Base-by-base conservation (phyloP, 768 basidiomycete genomes). In the Rhodotorula diobovata region DNA sequence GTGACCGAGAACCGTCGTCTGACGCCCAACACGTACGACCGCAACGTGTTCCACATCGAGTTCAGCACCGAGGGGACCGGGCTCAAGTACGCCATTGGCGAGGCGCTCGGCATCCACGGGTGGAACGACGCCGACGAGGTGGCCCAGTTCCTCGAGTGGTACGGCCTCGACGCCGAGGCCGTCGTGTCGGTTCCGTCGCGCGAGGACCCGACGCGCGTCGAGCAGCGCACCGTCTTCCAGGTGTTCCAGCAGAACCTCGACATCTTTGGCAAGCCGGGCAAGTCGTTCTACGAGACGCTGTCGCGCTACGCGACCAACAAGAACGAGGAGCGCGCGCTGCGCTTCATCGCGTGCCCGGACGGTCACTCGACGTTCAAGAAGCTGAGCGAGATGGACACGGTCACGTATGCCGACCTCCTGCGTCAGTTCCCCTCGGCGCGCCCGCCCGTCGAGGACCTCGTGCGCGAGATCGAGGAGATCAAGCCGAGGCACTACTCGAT, bases 401-500 rank as follows among this genome's bases (percentile, higher is more conserved):
- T 97, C 55, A 89, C 88, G 1, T 99, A 96, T 79, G 92, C 89
- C 39, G 93, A 98, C 77, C 83, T 98, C 35, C 81, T 99, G 61
- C 83, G 81, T 71, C 85, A 84, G 78, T 97, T 91, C 80, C 83
- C 83, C 34, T 90, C 87, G 71, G 93, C 95, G 39, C 84, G 84
- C 69, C 93, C 92, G 2, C 85, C 86, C 35, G 32, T 78, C 54
- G 70, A 75, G 63, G 76, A 77, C 56, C 69, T 78, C 63, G 88
- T 98, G 48, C 91, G 91, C 81, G 87, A 84, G 66, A 93, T 94
- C 77, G 90, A 91, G 79, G 93, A 96, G 79, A 97, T 92, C 83
- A 93, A 96, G 81, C 94, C 95, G 8, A 86, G 96, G 72, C 96
- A 98, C 81, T 99, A 99, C 81, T 95, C 92, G 80, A 99, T 99